Base-by-base conservation (phyloP, 768 basidiomycete genomes). In the Amanita fuliginea region DNA sequence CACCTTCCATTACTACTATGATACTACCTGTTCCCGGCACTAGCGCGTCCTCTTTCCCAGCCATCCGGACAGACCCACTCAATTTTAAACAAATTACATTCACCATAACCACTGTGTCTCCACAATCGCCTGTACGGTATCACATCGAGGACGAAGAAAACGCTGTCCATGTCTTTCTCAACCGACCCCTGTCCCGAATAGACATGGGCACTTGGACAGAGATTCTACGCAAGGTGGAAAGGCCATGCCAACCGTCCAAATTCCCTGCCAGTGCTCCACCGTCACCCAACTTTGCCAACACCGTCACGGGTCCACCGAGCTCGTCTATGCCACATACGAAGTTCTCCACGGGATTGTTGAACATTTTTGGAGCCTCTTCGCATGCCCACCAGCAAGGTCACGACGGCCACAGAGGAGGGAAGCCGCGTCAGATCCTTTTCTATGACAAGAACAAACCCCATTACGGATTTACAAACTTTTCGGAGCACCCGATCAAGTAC, bases 381-480 rank as follows among this genome's bases (percentile, higher is more conserved):
- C 40, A 43, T 4, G 30, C 19, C 32, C 46, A 33, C 30, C 32
- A 28, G 40, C 10, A 32, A 32, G 32, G 14, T 8, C 41, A 49
- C 4, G 30, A 42, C 6, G 34, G 30, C 8, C 37, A 43, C 13
- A 26, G 41, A 42, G 40, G 40, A 24, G 49, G 33, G 34, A 43
- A 24, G n/a, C 24, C 41, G 32, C 41, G 49, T 5, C 41, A 16
- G 19, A 43, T 50, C 13, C 49, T 33, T 24, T 73, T 71, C 51
- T 70, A 71, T 46, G 56, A 69, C 30, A 70, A 62, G 56, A 53
- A 62, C 13, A 52, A 58, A 5, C 66, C 68, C 18, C 60, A 67
- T 56, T 67, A 67, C 40, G 69, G 65, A 34, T 72, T 72, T 53
- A 69, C 68, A 45, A 72, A 73, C 56, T 69, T 67, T 55, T 72